Base-by-base conservation (phyloP, 208 protist genomes). In the Naegleria fowleri region DNA sequence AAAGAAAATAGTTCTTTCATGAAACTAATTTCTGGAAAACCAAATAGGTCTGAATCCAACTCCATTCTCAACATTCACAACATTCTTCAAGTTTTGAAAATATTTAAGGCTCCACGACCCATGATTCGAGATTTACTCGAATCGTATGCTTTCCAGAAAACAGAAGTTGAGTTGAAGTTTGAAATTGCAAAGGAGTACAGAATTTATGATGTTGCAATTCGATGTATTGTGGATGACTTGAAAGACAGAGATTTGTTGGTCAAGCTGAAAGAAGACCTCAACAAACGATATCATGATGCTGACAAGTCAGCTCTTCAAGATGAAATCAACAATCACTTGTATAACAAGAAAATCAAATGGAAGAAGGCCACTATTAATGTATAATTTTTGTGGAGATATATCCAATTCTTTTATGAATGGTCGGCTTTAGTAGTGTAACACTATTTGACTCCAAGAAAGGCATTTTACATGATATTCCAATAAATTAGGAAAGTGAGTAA, bases 341-440 rank as follows among this genome's bases (percentile, higher is more conserved):
- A 86, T 48, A 48, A 48, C 25, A 48, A 86, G 15, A 86, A 86
- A 39, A 43, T 86, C 5, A 86, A 86, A 33, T 86, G 83, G 83
- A 86, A 86, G n/a, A 86, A 86, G 83, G 67, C 67, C 29, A 79
- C 67, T 0, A 79, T 79, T 36, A 79, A 79, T 36, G n/a, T 79
- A 36, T 29, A 79, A 79, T 19, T n/a, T n/a, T n/a, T 48, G 43
- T 48, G 43, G 43, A 48, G 43, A n/a, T 48, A 48, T 48, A 1
- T 48, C 7, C 43, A 7, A 1, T 48, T 48, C 43, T 48, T n/a
- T 48, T 48, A 48, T 48, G 43, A 48, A 48, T 48, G 1, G 43
- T 48, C 1, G 43, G 43, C 43, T 48, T 48, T 7, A n/a, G n/a
- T n/a, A n/a, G n/a, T n/a, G n/a, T n/a, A n/a, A 48, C 43, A 48